phyloP scores from a whole-genome alignment of 371 early-diverging fungal genomes.

The Batrachochytrium dendrobatidis region DNA sequence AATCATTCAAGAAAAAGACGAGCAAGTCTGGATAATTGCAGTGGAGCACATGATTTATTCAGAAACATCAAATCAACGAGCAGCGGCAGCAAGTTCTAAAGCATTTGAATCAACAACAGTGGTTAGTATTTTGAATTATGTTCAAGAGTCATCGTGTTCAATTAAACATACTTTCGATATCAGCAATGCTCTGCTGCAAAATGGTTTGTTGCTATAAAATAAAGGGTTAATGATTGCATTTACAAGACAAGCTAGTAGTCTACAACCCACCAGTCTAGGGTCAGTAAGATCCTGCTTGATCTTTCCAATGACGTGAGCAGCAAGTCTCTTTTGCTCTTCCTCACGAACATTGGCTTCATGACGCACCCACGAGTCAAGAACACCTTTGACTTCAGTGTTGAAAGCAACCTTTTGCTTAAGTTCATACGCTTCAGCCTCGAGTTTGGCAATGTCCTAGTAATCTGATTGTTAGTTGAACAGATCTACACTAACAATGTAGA shows the following conservation, averaged over 20 bases:
- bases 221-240: conserved; percentile 15
- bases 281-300: conserved; percentile 72
- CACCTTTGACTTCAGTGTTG: conserved; percentile 74
- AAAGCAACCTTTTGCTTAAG: conserved; percentile 86
- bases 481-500: background rate
- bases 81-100: too few species aligned
- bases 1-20: too few species aligned
- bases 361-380: conserved; percentile 94
- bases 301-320: conserved; percentile 76
- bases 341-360: conserved; percentile 90
- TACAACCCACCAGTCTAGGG: conserved; percentile 53
- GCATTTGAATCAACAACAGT: too few species aligned
- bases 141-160: too few species aligned
- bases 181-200: conserved; percentile 48
- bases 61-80: too few species aligned
- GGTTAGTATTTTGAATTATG: too few species aligned
- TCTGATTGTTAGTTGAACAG: background rate
- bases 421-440: conserved; percentile 89
- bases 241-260: background rate
- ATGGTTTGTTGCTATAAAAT: conserved; percentile 43
- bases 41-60: too few species aligned
- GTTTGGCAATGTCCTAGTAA: conserved; percentile 72
- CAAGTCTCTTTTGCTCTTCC: conserved; percentile 84
- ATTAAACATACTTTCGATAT: conserved; percentile 26
- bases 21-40: too few species aligned